Base-by-base conservation (phyloP, 768 basidiomycete genomes). In the Austroboletus eburneus region DNA sequence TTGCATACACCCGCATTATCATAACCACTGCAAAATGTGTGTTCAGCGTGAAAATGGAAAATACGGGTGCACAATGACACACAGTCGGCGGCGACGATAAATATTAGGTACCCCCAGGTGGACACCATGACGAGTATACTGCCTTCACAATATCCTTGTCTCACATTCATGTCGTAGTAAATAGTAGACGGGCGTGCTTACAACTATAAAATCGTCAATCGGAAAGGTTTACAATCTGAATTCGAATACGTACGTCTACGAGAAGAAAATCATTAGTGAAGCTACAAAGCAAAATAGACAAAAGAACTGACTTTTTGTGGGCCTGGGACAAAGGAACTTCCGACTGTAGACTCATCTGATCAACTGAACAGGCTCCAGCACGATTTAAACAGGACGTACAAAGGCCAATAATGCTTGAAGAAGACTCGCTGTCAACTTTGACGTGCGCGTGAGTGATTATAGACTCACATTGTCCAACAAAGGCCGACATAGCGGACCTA, bases 1-100 rank as follows among this genome's bases (percentile, higher is more conserved):
- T 44, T 18, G 52, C 33, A 24, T 50, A 53, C 2, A 53, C 48
- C 14, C 48, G 45, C 8, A 54, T 14, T 6, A 50, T 29, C 49
- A 54, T 54, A 4, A 54, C 18, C 5, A 54, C 52, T 54, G 16
- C 4, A 16, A n/a, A 14, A n/a, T 14, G 3, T 2, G 23, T 2
- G n/a, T 16, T 25, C 34, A 10, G n/a, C n/a, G 16, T 6, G 6
- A n/a, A 29, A 8, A 3, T 27, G 5, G 3, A n/a, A 29, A 34
- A 27, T 2, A 18, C 7, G 9, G n/a, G 33, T 27, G 21, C 4
- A 3, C 7, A 13, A 25, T 9, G 4, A 36, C 45, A 21, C 22
- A 50, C 50, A 14, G 32, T 50, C 42, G 5, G 37, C 42, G 2
- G 32, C 41, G 9, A 1, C 9, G 12, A 22, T 9, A 13, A 42